Conservation (phyloP, 73 alveolate species). For the Tetrahymena borealis region DNA sequence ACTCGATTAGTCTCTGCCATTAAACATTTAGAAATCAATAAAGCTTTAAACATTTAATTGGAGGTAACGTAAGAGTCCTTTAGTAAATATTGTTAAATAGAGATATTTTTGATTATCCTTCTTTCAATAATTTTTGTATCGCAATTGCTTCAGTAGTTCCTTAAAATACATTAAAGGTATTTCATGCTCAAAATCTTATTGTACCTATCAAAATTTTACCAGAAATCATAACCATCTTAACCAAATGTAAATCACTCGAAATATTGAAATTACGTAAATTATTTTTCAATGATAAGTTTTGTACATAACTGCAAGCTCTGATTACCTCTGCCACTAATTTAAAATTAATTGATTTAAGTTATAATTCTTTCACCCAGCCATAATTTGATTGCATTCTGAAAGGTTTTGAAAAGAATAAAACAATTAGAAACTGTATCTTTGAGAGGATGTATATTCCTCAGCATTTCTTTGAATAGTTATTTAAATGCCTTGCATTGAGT, state of each 20-base stretch:
- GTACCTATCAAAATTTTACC: not conserved
- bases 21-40: not conserved
- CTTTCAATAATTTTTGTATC: not conserved
- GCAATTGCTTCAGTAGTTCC: not conserved
- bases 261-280: not conserved
- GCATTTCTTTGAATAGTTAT: not conserved
- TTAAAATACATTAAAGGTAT: not conserved
- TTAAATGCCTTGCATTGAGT: not conserved
- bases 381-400: not conserved
- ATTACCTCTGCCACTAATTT: not conserved
- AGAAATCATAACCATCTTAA: not conserved
- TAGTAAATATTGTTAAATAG: not conserved
- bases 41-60: not conserved
- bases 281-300: not conserved
- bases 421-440: not conserved
- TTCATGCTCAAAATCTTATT: not conserved
- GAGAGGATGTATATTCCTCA: not conserved
- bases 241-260: not conserved
- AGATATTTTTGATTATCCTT: not conserved
- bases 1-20: not conserved
- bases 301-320: not conserved
- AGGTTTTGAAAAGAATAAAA: not conserved
- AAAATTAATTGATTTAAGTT: not conserved
- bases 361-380: not conserved
- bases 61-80: not conserved